Conservation (phyloP, 2,329 filamentous ascomycete genomes). For the Botryotinia calthae region DNA sequence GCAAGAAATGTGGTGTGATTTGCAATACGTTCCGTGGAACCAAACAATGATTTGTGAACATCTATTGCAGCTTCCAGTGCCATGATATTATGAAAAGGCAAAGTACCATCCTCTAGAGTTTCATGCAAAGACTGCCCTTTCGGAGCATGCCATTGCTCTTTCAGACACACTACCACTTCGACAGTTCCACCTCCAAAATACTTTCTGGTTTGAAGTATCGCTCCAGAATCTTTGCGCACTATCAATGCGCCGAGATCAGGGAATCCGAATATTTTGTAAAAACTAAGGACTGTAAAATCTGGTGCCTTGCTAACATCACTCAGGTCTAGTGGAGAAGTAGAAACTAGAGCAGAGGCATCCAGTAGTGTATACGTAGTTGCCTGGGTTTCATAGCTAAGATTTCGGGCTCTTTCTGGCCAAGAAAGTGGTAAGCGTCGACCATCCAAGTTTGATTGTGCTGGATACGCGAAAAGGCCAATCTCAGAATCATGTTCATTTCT, state of each 20-base stretch:
- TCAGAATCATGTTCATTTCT: conserved; percentile 28
- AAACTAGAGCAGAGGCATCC: conserved; percentile 78
- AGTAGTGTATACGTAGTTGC: conserved; percentile 61
- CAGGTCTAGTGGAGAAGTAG: conserved; percentile 75
- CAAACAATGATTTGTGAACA: conserved; percentile 67
- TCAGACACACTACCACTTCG: conserved; percentile 77
- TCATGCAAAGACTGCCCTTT: conserved; percentile 75
- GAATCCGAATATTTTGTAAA: conserved; percentile 98
- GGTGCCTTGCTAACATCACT: conserved; percentile 59
- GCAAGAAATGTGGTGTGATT: conserved; percentile 68
- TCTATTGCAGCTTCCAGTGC: conserved; percentile 74
- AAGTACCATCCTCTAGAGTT: conserved; percentile 82
- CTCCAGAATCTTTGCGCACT: conserved; percentile 67
- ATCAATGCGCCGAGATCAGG: conserved; percentile 86
- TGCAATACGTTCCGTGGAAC: conserved; percentile 66
- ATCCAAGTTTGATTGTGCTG: conserved; percentile 51
- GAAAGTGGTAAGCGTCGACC: conserved; percentile 69
- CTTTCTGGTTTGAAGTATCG: conserved; percentile 61
- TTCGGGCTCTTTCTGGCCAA: conserved; percentile 59
- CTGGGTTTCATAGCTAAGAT: conserved; percentile 31
- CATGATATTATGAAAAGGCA: conserved; percentile 87
- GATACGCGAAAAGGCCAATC: conserved; percentile 66
- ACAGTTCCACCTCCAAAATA: conserved; percentile 97
- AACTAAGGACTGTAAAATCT: conserved; percentile 83
- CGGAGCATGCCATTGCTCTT: conserved; percentile 77